These are phyloP conservation scores for Hibiscus syriacus DNA, from an alignment of 345 rosid species.

Conservation along the genomic window DNA sequence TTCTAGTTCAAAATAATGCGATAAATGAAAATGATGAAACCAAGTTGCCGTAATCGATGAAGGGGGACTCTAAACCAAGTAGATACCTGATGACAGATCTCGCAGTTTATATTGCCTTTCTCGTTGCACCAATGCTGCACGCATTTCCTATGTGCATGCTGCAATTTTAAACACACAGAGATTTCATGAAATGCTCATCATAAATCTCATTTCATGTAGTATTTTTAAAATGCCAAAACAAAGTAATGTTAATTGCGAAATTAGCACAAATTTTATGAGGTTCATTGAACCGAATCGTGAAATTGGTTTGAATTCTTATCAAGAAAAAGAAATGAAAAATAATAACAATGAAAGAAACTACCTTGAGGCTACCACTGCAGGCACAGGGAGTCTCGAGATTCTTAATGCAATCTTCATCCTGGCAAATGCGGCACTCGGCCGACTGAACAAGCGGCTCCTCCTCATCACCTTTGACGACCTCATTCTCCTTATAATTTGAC, in stretches of 20 bases:
- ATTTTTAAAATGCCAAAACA: background rate
- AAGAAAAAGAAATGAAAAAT: background rate
- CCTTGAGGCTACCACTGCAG: constrained; percentile 92
- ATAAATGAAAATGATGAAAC: background rate
- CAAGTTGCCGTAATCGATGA: too few relatives aligned
- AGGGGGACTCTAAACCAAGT: background rate
- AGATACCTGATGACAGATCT: constrained; percentile 89
- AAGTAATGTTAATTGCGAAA: background rate
- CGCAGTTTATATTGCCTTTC: constrained; percentile 78
- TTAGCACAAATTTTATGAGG: background rate
- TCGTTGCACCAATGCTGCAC: constrained; percentile 96
- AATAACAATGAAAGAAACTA: constrained; percentile 3
- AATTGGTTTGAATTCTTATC: background rate
- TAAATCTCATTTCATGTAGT: background rate
- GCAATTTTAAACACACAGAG: constrained; percentile 16
- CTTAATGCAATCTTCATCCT: constrained; percentile 66
- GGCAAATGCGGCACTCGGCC: constrained; percentile 91
- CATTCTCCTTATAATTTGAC: constrained; percentile 19
- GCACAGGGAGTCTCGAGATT: constrained; percentile 83
- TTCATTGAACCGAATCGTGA: background rate
- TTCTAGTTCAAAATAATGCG: background rate
- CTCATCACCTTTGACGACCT: constrained; percentile 15
- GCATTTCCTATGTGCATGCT: constrained; percentile 90
- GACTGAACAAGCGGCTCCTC: constrained; percentile 62
- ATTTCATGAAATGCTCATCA: background rate